These are phyloP conservation scores for Arctostaphylos glauca DNA, from an alignment of 148 eudicot genomes.

Conservation along the genomic window DNA sequence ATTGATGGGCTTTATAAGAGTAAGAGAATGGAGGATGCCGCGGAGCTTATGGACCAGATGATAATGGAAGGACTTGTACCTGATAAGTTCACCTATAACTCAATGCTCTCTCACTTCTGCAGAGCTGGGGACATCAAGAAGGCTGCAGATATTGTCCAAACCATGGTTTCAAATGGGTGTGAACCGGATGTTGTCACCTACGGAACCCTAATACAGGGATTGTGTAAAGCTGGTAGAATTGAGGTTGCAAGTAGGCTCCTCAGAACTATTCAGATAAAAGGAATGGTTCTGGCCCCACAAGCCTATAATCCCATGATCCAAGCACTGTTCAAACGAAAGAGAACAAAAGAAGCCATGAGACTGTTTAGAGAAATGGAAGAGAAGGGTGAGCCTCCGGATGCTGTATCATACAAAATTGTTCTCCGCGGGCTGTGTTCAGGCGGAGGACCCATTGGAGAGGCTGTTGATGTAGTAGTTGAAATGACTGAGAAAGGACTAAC, in stretches of 20 bases:
- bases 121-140: conserved; percentile 74
- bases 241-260: conserved; percentile 76
- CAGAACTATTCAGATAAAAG: conserved; percentile 76
- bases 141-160: conserved; percentile 90
- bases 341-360: conserved; percentile 61
- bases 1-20: conserved; percentile 80
- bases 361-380: conserved; percentile 84
- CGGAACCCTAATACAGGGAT: conserved; percentile 83
- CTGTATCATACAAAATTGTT: conserved; percentile 56
- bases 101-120: conserved; percentile 80
- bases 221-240: conserved; percentile 80
- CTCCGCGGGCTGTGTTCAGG: conserved; percentile 89
- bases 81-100: conserved; percentile 81
- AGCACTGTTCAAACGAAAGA: conserved; percentile 57
- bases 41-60: conserved; percentile 91
- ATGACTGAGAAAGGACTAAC: conserved; percentile 62
- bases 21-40: conserved; percentile 69
- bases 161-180: conserved; percentile 87
- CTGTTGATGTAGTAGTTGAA: conserved; percentile 74
- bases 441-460: conserved; percentile 91
- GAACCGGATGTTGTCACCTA: conserved; percentile 89
- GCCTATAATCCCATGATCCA: conserved; percentile 87
- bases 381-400: conserved; percentile 77
- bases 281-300: conserved; percentile 70
- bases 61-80: conserved; percentile 91